Percentiles rank a stretch among this genome's conserved stretches.
These are phyloP conservation scores for Ballota nigra DNA, from an alignment of 257 asterid genomes.

Conservation along the genomic window DNA sequence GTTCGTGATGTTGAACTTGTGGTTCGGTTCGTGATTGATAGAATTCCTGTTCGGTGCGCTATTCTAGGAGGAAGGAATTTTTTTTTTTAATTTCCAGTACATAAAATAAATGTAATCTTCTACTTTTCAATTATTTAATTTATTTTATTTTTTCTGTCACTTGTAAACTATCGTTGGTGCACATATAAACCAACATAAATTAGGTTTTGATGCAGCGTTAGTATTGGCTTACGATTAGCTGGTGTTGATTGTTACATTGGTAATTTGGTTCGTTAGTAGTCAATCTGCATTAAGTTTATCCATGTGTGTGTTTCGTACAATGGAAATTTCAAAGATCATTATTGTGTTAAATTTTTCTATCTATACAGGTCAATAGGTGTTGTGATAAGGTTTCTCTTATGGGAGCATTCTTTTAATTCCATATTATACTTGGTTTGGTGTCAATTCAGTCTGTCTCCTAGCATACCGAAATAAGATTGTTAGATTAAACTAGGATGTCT, in stretches of 20 bases:
- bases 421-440: background rate
- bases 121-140: too few species aligned
- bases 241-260: background rate
- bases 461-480: background rate
- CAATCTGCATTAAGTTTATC: background rate
- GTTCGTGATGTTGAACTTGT: too few species aligned
- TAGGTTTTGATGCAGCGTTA: too few species aligned
- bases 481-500: background rate
- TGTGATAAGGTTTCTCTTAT: background rate
- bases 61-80: too few species aligned
- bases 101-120: too few species aligned
- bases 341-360: background rate
- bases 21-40: too few species aligned
- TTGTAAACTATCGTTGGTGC: too few species aligned
- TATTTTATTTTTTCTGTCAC: too few species aligned
- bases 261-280: background rate
- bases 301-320: background rate
- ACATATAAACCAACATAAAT: too few species aligned
- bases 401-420: slow-evolving; percentile 4
- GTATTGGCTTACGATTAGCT: too few species aligned
- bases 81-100: too few species aligned
- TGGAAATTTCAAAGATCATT: background rate
- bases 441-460: background rate
- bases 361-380: background rate
- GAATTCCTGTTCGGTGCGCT: too few species aligned